Evolutionary conservation across 352 stramenopile genomes (phyloP).

Genomic region (Phytopythium ostracodes): DNA sequence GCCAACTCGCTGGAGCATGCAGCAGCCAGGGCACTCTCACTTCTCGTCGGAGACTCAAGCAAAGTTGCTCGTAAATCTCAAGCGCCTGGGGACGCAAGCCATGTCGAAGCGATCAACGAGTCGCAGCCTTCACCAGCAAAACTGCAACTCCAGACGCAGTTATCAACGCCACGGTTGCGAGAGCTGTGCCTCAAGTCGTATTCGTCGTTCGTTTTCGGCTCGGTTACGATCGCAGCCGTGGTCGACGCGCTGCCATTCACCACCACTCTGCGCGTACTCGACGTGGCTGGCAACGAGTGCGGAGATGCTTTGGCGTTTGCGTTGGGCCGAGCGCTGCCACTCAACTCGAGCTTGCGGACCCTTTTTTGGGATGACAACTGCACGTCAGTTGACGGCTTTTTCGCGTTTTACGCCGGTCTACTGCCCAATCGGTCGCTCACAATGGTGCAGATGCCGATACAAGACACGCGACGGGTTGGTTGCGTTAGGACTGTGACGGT

Average conservation of each 20-base stretch:
- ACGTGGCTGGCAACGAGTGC: constrained; percentile 71
- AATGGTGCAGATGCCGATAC: constrained; percentile 75
- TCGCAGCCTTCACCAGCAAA: not conserved
- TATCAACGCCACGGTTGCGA: constrained; percentile 18
- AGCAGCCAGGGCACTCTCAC: constrained; percentile 21
- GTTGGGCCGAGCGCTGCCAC: constrained; percentile 40
- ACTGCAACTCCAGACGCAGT: not conserved
- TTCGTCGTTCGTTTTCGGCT: constrained; percentile 46
- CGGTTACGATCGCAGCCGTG: constrained; percentile 38
- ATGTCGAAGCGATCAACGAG: not conserved
- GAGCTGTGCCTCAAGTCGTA: constrained; percentile 59
- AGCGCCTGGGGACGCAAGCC: not conserved
- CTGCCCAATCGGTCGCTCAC: constrained; percentile 53
- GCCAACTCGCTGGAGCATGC: constrained; percentile 32
- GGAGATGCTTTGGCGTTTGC: constrained; percentile 50
- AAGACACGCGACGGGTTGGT: constrained; percentile 65
- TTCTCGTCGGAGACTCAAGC: constrained; percentile 31
- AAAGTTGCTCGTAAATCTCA: not conserved
- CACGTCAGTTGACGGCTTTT: constrained; percentile 67
- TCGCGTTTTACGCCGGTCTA: constrained; percentile 57
- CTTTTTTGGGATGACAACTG: constrained; percentile 81
- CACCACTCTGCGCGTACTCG: constrained; percentile 51
- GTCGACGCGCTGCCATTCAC: constrained; percentile 40
- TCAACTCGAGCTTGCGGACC: constrained; percentile 52
- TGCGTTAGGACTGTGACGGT: too few species aligned